Evolutionary conservation across 495 filamentous ascomycete species (phyloP), one percentile per base, ranked within the genome.

Genomic region (Halenospora varia): DNA sequence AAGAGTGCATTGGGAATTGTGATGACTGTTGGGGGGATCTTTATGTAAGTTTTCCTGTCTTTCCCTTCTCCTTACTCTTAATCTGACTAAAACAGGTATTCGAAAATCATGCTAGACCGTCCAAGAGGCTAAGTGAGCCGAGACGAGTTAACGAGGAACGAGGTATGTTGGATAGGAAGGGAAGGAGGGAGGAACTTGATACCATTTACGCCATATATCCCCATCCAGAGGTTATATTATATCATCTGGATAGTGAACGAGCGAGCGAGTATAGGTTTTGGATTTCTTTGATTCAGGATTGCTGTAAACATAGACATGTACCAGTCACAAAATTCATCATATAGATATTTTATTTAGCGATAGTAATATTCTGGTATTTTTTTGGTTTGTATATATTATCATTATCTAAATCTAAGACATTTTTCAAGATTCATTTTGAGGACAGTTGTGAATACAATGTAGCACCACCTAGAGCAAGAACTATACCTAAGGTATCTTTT

Each of bases 1-100:
- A 63, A 68, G 52, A 70, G 70, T 25, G 35, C 71, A 4, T 47
- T 64, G 11, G 72, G 72, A 2, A 51, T 64, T 9, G 23, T 64
- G 10, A 60, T 64, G 48, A 64, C 61, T 10, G 46, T 64, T 35
- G 56, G 18, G 15, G 61, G 61, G 10, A 63, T 63, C 44, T 25
- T 56, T 25, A 41, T 44, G 61, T 63, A 40, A 56, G 61, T 62
- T 25, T 46, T 23, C 15, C 18, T 10, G 18, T 20, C 3, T 9
- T 42, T 46, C 44, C 18, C 19, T 20, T 47, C 10, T 8, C 19
- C 19, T 23, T 13, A 9, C 13, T n/a, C 18, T n/a, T n/a, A 8
- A 40, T 15, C 18, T 25, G n/a, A 24, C 25, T 17, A 25, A 29
- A n/a, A 55, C 25, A 63, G 61, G 20, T 63, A 63, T 45, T 63